These are phyloP conservation scores for Lactarius tabidus DNA, from an alignment of 768 basidiomycete genomes.

Conservation along the genomic window DNA sequence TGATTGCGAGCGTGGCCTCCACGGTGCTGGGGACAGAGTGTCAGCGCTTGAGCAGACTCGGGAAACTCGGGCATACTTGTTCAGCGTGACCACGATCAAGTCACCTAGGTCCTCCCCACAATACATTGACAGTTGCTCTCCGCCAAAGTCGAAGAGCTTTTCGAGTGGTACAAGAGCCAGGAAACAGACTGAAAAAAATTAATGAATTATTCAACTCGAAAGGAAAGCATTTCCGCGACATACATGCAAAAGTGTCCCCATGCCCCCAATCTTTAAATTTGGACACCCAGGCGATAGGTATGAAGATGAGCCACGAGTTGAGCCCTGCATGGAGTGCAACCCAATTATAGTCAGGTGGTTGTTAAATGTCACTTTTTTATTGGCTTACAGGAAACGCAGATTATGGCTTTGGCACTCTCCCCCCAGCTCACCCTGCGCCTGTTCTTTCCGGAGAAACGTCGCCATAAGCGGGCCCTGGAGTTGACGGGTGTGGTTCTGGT, in stretches of 20 bases:
- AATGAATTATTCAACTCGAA: neutral
- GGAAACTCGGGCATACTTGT: conserved; percentile 46
- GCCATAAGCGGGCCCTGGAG: conserved; percentile 12
- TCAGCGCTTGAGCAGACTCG: neutral
- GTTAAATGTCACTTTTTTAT: neutral
- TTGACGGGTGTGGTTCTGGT: neutral
- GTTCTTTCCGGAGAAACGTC: conserved; percentile 20
- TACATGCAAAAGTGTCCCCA: conserved; percentile 27
- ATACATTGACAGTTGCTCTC: conserved; percentile 53
- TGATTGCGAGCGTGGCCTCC: conserved; percentile 67
- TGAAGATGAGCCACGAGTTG: conserved; percentile 27
- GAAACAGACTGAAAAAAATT: conserved; percentile 50
- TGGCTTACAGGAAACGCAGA: conserved; percentile 20
- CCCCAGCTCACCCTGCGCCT: conserved; percentile 14
- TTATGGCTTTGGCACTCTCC: conserved; percentile 13
- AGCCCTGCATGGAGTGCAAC: conserved; percentile 18
- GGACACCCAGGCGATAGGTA: conserved; percentile 32
- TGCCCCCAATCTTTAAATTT: conserved; percentile 28
- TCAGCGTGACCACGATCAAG: conserved; percentile 57
- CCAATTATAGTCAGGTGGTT: neutral
- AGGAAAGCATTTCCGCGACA: conserved; percentile 1
- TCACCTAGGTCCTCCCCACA: conserved; percentile 59
- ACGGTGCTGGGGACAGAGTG: conserved; percentile 44
- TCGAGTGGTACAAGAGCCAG: conserved; percentile 64
- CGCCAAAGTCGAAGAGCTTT: conserved; percentile 61